Conservation (phyloP, 2,329 filamentous ascomycete species). For the Microascus cirrosus region DNA sequence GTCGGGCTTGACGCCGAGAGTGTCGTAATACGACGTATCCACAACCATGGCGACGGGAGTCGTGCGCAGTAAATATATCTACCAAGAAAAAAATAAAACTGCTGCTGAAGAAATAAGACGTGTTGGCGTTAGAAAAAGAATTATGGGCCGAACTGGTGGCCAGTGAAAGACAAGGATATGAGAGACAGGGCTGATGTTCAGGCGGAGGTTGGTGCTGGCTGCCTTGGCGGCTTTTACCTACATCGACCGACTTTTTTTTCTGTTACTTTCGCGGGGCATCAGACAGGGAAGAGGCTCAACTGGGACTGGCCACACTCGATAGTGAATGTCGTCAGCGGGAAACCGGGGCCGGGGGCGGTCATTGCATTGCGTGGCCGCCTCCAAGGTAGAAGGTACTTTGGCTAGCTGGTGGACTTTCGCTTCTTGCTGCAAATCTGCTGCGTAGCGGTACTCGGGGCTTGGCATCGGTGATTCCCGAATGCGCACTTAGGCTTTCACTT, state of each 20-base stretch:
- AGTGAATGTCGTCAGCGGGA: background rate
- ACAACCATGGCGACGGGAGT: conserved; percentile 54
- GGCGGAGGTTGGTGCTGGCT: background rate
- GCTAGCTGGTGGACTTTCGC: background rate
- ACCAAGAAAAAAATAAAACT: background rate
- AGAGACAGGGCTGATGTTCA: background rate
- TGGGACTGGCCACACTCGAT: background rate
- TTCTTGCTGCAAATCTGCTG: background rate
- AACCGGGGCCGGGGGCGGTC: background rate
- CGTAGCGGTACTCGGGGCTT: background rate
- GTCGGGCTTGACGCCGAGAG: conserved; percentile 70
- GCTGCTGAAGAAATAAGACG: background rate
- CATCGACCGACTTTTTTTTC: background rate
- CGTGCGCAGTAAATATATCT: background rate
- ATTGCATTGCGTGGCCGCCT: background rate
- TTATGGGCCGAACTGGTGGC: background rate
- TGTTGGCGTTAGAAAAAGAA: background rate
- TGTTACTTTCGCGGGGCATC: background rate
- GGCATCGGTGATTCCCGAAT: background rate
- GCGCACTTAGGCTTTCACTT: background rate
- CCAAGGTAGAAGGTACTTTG: background rate
- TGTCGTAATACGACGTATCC: conserved; percentile 83
- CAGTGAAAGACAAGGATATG: background rate
- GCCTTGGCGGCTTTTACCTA: background rate
- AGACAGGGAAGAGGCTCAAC: background rate